phyloP scores from a whole-genome alignment of 208 protist species.

The Porcisia hertigi region DNA sequence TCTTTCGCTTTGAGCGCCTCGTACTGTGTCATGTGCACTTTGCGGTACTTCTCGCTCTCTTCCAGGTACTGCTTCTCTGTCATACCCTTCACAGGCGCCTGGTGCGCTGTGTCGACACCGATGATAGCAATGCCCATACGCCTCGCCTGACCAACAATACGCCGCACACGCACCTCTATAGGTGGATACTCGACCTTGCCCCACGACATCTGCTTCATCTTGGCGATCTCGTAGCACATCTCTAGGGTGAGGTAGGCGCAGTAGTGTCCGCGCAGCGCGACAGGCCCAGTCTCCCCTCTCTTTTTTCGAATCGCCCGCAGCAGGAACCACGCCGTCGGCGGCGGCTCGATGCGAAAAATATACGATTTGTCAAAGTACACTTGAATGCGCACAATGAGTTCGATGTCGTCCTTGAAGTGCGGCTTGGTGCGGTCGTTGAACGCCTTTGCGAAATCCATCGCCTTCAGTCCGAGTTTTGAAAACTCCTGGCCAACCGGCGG shows the following conservation, averaged over 20 bases:
- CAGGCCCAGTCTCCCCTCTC: constrained; percentile 76
- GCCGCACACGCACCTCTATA: constrained; percentile 85
- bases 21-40: constrained; percentile 81
- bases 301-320: constrained; percentile 80
- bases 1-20: constrained; percentile 62
- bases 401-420: constrained; percentile 87
- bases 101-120: constrained; percentile 77
- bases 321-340: constrained; percentile 87
- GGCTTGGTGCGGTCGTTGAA: constrained; percentile 92
- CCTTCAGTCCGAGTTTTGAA: constrained; percentile 86
- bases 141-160: constrained; percentile 81
- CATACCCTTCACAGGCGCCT: constrained; percentile 77
- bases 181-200: constrained; percentile 73
- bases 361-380: constrained; percentile 94
- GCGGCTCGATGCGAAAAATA: constrained; percentile 82
- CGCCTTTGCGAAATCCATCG: constrained; percentile 90
- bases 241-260: constrained; percentile 88
- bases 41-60: constrained; percentile 68
- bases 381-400: constrained; percentile 89
- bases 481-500: constrained; percentile 92
- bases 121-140: constrained; percentile 90
- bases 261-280: constrained; percentile 59
- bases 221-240: constrained; percentile 91
- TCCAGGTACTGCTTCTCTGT: constrained; percentile 76
- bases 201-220: constrained; percentile 88